Evolutionary conservation across 768 basidiomycete species (phyloP).

Genomic region (Galerina marginata): DNA sequence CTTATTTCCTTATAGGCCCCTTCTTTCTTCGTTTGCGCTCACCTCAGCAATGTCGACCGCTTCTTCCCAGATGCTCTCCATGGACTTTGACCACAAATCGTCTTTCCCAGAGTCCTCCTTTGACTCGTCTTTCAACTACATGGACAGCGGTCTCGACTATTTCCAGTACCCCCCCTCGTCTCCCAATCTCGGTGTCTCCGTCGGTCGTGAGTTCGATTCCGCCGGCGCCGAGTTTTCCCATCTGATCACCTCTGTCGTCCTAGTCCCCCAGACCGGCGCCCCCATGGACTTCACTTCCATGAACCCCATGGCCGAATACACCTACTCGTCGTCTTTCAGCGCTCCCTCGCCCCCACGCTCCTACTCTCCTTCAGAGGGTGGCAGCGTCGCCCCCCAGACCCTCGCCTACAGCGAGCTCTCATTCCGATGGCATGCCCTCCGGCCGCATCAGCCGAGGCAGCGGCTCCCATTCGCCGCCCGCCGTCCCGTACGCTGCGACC

Average conservation of each 20-base stretch:
- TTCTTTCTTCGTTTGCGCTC: slow-evolving; percentile 29
- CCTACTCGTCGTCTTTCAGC: slow-evolving; percentile 55
- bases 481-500: slow-evolving; percentile 59
- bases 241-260: slow-evolving; percentile 12
- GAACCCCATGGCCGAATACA: slow-evolving; percentile 60
- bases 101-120: slow-evolving; percentile 49
- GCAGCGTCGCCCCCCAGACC: slow-evolving; percentile 71
- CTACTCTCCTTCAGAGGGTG: slow-evolving; percentile 69
- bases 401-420: slow-evolving; percentile 75
- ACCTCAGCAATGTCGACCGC: slow-evolving; percentile 33
- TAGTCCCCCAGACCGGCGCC: slow-evolving; percentile 64
- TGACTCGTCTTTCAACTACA: slow-evolving; percentile 53
- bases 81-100: slow-evolving; percentile 51
- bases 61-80: slow-evolving; percentile 39
- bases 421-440: slow-evolving; percentile 67
- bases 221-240: slow-evolving; percentile 12
- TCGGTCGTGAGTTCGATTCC: slow-evolving; percentile 58
- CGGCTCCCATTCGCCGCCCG: slow-evolving; percentile 57
- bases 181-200: slow-evolving; percentile 61
- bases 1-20: slow-evolving; percentile 33
- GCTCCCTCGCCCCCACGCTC: slow-evolving; percentile 65
- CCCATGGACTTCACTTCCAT: slow-evolving; percentile 68
- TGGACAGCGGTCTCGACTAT: slow-evolving; percentile 62
- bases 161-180: slow-evolving; percentile 74
- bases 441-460: slow-evolving; percentile 74